These are phyloP conservation scores for Ceriops decandra DNA, from an alignment of 345 rosid genomes.

Conservation along the genomic window DNA sequence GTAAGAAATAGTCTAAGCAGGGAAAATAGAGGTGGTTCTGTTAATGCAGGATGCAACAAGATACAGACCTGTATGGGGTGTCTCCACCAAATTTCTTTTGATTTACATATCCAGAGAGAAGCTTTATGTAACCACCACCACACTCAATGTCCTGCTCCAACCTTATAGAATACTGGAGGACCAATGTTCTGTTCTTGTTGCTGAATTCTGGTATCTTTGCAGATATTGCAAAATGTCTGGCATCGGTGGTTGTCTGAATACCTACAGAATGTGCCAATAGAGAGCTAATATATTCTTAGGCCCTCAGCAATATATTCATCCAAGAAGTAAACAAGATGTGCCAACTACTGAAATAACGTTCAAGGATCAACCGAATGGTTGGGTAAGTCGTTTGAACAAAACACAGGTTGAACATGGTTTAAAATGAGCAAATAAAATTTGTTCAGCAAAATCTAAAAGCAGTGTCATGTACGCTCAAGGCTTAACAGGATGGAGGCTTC, in stretches of 20 bases:
- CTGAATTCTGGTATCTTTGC: conserved; percentile 85
- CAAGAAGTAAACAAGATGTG: no score
- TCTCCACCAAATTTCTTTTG: conserved; percentile 99
- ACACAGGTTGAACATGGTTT: no score
- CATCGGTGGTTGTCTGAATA: conserved; percentile 81
- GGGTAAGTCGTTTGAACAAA: no score
- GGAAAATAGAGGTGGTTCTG: neutral
- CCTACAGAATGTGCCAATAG: conserved; percentile 39
- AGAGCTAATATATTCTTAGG: neutral
- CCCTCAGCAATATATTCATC: no score
- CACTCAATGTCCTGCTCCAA: conserved; percentile 93
- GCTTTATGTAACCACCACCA: conserved; percentile 95
- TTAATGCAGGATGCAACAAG: neutral
- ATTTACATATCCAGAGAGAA: conserved; percentile 87
- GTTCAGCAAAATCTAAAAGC: no score
- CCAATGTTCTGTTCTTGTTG: conserved; percentile 83
- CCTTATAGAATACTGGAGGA: conserved; percentile 79
- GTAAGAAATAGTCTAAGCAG: neutral
- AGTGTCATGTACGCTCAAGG: no score
- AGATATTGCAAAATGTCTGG: conserved; percentile 79
- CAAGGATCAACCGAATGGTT: no score
- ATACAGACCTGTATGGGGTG: conserved; percentile 79
- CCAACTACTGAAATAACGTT: no score
- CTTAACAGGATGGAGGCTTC: no score
- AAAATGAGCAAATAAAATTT: no score